Percentiles rank a stretch among this genome's conserved stretches.
These are phyloP conservation scores for Cystoderma amianthinum DNA, from an alignment of 768 basidiomycete genomes.

Conservation along the genomic window DNA sequence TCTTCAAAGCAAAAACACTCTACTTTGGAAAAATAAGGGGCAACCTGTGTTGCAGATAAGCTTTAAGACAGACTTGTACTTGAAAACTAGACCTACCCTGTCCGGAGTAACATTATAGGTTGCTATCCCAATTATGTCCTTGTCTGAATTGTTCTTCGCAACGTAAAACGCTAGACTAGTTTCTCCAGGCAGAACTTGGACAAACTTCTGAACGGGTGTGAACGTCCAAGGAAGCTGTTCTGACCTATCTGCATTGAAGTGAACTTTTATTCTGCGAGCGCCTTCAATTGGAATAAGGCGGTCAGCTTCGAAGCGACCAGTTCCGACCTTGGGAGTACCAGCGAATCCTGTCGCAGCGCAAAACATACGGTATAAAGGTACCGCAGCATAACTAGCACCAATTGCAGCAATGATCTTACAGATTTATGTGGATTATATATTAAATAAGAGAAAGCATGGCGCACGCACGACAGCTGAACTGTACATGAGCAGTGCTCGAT, in stretches of 20 bases:
- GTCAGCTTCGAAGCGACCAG: constrained; percentile 78
- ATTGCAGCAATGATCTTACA: constrained; percentile 67
- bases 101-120: constrained; percentile 99
- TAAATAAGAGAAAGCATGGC: constrained; percentile 16
- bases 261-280: constrained; percentile 79
- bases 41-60: constrained; percentile 49
- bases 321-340: constrained; percentile 87
- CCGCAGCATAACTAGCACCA: constrained; percentile 93
- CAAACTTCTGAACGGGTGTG: constrained; percentile 82
- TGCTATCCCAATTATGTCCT: constrained; percentile 96
- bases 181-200: constrained; percentile 91
- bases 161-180: constrained; percentile 95
- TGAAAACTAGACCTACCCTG: constrained; percentile 48
- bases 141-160: constrained; percentile 76
- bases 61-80: background rate
- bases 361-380: constrained; percentile 96
- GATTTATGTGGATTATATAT: background rate
- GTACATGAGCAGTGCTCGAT: constrained; percentile 79
- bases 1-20: constrained; percentile 99
- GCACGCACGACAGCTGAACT: constrained; percentile 74
- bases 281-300: constrained; percentile 71
- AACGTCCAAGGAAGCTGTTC: constrained; percentile 93
- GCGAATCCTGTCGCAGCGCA: constrained; percentile 97
- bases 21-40: constrained; percentile 98
- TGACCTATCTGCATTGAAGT: constrained; percentile 90